Conservation (phyloP, 805 yeast species). For the Kuraishia molischiana region DNA sequence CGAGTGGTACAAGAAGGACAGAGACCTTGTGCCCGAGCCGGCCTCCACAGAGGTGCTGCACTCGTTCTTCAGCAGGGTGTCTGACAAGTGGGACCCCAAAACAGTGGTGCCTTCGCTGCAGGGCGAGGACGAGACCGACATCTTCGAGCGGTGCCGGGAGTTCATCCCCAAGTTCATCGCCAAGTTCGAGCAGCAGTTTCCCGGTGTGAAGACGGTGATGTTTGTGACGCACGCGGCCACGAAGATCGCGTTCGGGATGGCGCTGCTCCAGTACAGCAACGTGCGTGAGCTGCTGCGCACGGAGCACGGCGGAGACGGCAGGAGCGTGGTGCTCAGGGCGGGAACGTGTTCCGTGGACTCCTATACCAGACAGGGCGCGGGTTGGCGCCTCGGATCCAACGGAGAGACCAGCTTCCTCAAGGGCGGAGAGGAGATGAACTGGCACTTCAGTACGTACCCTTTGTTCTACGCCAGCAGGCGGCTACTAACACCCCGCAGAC, state of each 20-base stretch:
- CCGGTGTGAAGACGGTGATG: conserved; percentile 52
- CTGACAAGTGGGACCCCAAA: conserved; percentile 35
- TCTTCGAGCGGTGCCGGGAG: conserved; percentile 46
- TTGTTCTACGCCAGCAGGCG: no score
- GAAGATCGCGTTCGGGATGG: conserved; percentile 79
- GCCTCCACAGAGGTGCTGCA: conserved; percentile 39
- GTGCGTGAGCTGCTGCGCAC: conserved; percentile 43
- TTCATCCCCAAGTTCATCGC: conserved; percentile 53
- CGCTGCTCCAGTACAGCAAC: conserved; percentile 42
- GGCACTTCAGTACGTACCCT: conserved; percentile 60
- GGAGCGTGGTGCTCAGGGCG: conserved; percentile 38
- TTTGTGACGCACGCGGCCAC: conserved; percentile 93
- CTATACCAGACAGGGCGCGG: conserved; percentile 25
- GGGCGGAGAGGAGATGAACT: conserved; percentile 86
- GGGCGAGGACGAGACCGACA: conserved; percentile 73
- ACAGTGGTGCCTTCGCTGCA: conserved; percentile 46
- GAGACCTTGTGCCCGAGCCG: conserved; percentile 64
- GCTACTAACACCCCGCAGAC: conserved; percentile 1
- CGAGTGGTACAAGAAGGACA: conserved; percentile 78
- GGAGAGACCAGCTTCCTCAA: conserved; percentile 66
- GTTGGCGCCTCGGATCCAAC: conserved; percentile 58
- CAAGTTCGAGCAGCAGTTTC: conserved; percentile 43
- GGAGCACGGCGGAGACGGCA: conserved; percentile 28
- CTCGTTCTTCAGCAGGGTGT: conserved; percentile 41
- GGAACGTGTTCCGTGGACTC: conserved; percentile 82